A percentile compares a stretch with the other conserved stretches of the same genome.
Conservation (phyloP, 345 rosid genomes). For the Iberis pinnata region DNA sequence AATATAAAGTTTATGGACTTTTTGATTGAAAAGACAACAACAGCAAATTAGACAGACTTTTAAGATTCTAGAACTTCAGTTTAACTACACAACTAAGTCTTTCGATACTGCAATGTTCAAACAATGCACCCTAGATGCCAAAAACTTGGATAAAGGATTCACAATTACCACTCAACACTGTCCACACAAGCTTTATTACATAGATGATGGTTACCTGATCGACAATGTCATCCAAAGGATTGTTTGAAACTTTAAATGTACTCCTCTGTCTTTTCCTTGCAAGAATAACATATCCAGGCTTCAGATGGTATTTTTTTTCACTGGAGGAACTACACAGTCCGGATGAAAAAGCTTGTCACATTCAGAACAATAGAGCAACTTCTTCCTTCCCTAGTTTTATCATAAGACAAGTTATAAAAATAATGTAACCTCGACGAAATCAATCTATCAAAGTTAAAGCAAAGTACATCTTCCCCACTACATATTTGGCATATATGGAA, state of each 20-base stretch:
- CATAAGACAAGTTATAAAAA: constrained; percentile 16
- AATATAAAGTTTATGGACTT: too few species aligned
- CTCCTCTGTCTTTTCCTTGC: constrained; percentile 96
- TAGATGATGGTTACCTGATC: constrained; percentile 85
- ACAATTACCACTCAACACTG: constrained; percentile 9
- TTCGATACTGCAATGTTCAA: too few species aligned
- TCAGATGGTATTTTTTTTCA: constrained; percentile 55
- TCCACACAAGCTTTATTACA: constrained; percentile 3
- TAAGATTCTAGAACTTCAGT: constrained; percentile 9
- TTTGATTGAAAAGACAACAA: too few species aligned
- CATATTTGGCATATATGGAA: constrained; percentile 95
- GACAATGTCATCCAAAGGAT: constrained; percentile 93
- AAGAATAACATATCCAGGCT: constrained; percentile 88
- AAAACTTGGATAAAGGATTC: constrained; percentile 21
- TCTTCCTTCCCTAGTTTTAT: constrained; percentile 73
- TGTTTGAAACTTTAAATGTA: constrained; percentile 87
- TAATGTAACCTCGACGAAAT: constrained; percentile 9
- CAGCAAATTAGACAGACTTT: constrained; percentile 26
- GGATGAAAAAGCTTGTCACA: constrained; percentile 88
- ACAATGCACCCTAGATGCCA: constrained; percentile 1
- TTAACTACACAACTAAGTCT: constrained; percentile 15
- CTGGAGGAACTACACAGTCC: constrained; percentile 79
- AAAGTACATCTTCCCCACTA: constrained; percentile 76
- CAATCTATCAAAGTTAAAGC: constrained; percentile 18
- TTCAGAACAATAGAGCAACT: constrained; percentile 85